Percentiles rank a stretch among this genome's conserved stretches.
phyloP scores from a whole-genome alignment of 768 basidiomycete genomes.

The Gymnopilus junonius region DNA sequence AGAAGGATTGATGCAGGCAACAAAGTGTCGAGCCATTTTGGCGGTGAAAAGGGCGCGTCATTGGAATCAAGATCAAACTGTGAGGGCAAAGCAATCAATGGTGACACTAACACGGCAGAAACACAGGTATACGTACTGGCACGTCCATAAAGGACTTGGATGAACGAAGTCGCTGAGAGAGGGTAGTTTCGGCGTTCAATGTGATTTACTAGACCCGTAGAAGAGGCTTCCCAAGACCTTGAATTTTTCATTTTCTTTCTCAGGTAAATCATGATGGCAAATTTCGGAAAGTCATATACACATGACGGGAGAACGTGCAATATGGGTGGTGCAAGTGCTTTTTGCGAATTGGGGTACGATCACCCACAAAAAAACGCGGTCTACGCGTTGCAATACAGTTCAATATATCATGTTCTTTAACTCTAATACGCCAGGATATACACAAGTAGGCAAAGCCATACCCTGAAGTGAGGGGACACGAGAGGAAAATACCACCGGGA shows the following conservation, averaged over 20 bases:
- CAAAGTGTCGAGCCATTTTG: constrained; percentile 22
- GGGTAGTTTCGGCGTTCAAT: constrained; percentile 17
- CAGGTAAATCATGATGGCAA: constrained; percentile 28
- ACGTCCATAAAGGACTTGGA: constrained; percentile 17
- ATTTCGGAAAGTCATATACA: constrained; percentile 20
- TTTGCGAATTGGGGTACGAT: constrained; percentile 14
- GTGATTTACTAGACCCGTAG: constrained; percentile 21
- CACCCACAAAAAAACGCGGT: constrained; percentile 9
- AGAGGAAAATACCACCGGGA: constrained; percentile 10
- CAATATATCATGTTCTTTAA: constrained; percentile 13
- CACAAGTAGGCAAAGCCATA: constrained; percentile 2
- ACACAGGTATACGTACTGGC: constrained; percentile 13
- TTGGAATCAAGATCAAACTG: constrained; percentile 15
- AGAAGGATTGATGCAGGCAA: constrained; percentile 34
- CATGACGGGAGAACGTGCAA: constrained; percentile 19
- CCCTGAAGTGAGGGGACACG: neutral
- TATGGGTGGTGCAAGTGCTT: constrained; percentile 12
- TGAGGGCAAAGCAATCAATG: constrained; percentile 11
- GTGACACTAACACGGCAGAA: neutral
- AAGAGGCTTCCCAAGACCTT: constrained; percentile 20
- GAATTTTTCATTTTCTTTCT: constrained; percentile 25
- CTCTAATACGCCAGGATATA: constrained; percentile 13
- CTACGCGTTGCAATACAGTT: constrained; percentile 8
- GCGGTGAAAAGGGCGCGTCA: constrained; percentile 16
- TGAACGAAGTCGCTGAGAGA: constrained; percentile 22